Evolutionary conservation across 139 green algal genomes (phyloP).

Genomic region (Chlamydomonas asymmetrica): DNA sequence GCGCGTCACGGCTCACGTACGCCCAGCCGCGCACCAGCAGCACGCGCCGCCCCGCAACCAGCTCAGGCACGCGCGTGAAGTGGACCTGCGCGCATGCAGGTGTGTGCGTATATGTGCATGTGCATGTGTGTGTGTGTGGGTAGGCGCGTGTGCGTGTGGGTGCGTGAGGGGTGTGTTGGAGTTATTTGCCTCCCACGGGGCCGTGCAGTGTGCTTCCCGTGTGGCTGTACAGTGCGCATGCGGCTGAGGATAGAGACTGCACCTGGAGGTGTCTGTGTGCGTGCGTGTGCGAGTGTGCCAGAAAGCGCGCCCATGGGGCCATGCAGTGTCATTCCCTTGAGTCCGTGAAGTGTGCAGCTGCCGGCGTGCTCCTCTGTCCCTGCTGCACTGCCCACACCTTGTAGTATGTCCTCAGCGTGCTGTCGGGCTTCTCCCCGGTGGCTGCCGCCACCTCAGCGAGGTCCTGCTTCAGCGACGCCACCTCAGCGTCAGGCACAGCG

Average conservation of each 20-base stretch:
- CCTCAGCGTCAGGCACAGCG: conserved; percentile 44
- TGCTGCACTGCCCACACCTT: conserved; percentile 36
- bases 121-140: background rate
- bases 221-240: too few relatives aligned
- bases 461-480: conserved; percentile 45
- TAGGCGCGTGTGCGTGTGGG: background rate
- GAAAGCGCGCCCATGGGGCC: too few relatives aligned
- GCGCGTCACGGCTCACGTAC: conserved; percentile 77
- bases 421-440: background rate
- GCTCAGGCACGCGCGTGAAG: conserved; percentile 79
- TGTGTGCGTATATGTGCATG: background rate
- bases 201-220: too few relatives aligned
- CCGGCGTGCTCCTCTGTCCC: background rate
- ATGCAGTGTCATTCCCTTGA: too few relatives aligned
- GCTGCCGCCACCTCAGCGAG: conserved; percentile 39
- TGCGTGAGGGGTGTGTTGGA: too few relatives aligned
- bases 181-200: too few relatives aligned
- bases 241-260: too few relatives aligned
- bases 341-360: too few relatives aligned
- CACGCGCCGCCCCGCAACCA: conserved; percentile 78
- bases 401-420: conserved; percentile 59
- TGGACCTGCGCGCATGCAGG: conserved; percentile 55
- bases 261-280: too few relatives aligned
- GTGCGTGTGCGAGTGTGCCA: too few relatives aligned
- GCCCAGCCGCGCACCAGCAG: conserved; percentile 73